A percentile compares a stretch with the other conserved stretches of the same genome.
Conservation (phyloP, 352 stramenopile species). For the Phytophthora tentaculata region DNA sequence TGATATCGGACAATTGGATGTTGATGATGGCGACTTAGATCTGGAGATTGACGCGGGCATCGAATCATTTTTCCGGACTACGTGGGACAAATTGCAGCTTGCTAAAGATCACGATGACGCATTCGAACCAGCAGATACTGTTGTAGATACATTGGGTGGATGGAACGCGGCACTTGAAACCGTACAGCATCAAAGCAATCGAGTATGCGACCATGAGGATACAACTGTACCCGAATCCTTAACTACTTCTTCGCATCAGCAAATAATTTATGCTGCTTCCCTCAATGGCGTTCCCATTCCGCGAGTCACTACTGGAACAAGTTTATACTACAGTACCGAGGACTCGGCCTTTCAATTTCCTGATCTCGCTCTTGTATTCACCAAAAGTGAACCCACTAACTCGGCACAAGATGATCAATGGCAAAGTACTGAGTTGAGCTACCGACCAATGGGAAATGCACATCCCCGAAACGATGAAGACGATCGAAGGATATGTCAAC, state of each 20-base stretch:
- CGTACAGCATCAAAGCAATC: slow-evolving; percentile 33
- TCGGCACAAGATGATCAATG: slow-evolving; percentile 5
- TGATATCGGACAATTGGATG: too few species aligned
- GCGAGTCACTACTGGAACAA: slow-evolving; percentile 28
- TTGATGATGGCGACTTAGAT: too few species aligned
- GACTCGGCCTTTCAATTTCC: slow-evolving; percentile 55
- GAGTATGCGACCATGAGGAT: slow-evolving; percentile 25
- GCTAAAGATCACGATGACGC: neutral
- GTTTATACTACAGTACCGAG: slow-evolving; percentile 46
- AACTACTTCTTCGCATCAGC: slow-evolving; percentile 36
- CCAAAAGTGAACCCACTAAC: neutral
- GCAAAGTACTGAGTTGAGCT: neutral
- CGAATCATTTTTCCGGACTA: too few species aligned
- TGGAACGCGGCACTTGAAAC: slow-evolving; percentile 14
- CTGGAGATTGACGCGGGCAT: too few species aligned
- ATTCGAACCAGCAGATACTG: slow-evolving; percentile 18
- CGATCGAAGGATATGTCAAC: slow-evolving; percentile 15
- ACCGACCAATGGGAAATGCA: neutral
- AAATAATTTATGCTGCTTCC: slow-evolving; percentile 35
- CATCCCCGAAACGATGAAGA: neutral
- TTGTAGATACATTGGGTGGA: too few species aligned
- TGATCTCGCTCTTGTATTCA: slow-evolving; percentile 35
- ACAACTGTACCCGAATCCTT: slow-evolving; percentile 24
- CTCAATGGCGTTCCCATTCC: slow-evolving; percentile 34
- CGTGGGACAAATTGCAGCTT: too few species aligned